phyloP scores from a whole-genome alignment of 441 rosid species.

The Gossypium trilobum region DNA sequence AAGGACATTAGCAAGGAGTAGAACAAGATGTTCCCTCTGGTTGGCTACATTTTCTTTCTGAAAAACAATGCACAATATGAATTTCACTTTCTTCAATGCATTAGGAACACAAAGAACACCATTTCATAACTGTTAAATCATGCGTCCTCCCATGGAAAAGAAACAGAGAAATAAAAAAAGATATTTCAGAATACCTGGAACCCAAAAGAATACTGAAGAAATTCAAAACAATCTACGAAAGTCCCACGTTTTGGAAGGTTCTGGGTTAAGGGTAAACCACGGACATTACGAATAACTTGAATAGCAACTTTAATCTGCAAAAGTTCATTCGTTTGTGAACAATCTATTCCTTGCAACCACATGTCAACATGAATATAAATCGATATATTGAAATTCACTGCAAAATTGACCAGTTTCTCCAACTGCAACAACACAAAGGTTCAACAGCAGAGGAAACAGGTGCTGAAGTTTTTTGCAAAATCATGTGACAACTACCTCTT shows the following conservation, averaged over 20 bases:
- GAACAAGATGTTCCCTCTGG: slow-evolving; percentile 89
- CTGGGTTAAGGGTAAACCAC: slow-evolving; percentile 51
- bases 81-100: slow-evolving; percentile 1
- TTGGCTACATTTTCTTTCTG: slow-evolving; percentile 88
- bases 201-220: slow-evolving; percentile 73
- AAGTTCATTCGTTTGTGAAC: slow-evolving; percentile 21
- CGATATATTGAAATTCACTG: background rate
- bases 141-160: slow-evolving; percentile 5
- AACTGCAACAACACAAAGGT: background rate
- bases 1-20: slow-evolving; percentile 70
- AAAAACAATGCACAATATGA: slow-evolving; percentile 11
- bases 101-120: slow-evolving; percentile 1
- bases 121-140: slow-evolving; percentile 2
- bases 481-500: background rate
- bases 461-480: background rate
- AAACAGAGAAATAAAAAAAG: background rate
- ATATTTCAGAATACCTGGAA: slow-evolving; percentile 57
- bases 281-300: slow-evolving; percentile 54
- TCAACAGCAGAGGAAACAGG: slow-evolving; percentile 1
- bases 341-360: slow-evolving; percentile 6
- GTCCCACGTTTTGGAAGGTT: slow-evolving; percentile 44
- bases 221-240: slow-evolving; percentile 66
- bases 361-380: background rate
- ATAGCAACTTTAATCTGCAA: slow-evolving; percentile 78
- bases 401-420: slow-evolving; percentile 4